Conservation (phyloP, 2,329 filamentous ascomycete genomes). For the Stagonosporopsis chrysanthemi region DNA sequence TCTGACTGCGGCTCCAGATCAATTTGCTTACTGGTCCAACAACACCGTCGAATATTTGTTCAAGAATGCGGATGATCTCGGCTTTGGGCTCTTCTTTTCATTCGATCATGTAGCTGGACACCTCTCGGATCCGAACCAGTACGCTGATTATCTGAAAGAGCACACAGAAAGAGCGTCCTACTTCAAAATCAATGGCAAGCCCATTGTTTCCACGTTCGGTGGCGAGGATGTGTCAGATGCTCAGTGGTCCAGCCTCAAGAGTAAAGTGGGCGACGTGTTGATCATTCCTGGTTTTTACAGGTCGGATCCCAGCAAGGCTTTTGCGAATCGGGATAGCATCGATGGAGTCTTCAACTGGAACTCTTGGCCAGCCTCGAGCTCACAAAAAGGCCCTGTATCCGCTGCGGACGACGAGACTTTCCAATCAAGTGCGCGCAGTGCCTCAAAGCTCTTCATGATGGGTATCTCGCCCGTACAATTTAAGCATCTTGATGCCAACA, state of each 20-base stretch:
- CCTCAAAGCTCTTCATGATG: constrained; percentile 52
- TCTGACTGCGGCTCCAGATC: background rate
- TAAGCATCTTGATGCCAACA: constrained; percentile 43
- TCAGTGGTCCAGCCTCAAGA: constrained; percentile 34
- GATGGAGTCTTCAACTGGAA: constrained; percentile 52
- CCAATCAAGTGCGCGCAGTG: constrained; percentile 37
- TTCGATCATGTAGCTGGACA: constrained; percentile 42
- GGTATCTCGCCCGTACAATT: constrained; percentile 44
- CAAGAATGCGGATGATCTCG: constrained; percentile 35
- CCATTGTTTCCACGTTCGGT: constrained; percentile 46
- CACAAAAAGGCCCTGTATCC: constrained; percentile 37
- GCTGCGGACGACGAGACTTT: constrained; percentile 39
- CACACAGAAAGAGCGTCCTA: constrained; percentile 37
- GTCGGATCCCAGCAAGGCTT: constrained; percentile 30
- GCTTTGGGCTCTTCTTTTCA: constrained; percentile 50
- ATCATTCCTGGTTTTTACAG: constrained; percentile 28
- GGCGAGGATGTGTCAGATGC: constrained; percentile 32
- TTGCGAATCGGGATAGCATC: constrained; percentile 31
- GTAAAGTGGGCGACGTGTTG: constrained; percentile 36
- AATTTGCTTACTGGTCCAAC: constrained; percentile 34
- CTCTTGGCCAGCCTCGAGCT: constrained; percentile 39
- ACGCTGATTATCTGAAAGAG: constrained; percentile 34
- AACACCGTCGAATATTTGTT: constrained; percentile 41
- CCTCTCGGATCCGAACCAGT: constrained; percentile 34
- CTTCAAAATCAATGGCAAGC: constrained; percentile 35